Percentiles rank a stretch among this genome's conserved stretches.
Evolutionary conservation across 2,329 filamentous ascomycete genomes (phyloP).

Genomic region (Trichoderma polysporum): DNA sequence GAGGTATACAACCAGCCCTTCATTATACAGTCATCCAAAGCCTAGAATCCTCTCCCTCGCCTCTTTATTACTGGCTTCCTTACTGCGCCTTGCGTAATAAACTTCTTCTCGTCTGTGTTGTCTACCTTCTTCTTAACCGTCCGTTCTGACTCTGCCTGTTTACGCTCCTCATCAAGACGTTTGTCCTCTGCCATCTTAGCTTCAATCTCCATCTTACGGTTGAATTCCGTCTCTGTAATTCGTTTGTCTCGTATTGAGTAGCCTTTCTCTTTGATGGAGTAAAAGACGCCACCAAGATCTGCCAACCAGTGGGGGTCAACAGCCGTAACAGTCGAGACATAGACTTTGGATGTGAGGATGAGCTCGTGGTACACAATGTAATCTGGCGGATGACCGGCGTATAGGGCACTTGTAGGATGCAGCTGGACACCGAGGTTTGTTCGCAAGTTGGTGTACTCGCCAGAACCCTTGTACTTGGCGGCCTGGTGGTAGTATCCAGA

Average conservation of each 20-base stretch:
- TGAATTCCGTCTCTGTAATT: constrained; percentile 88
- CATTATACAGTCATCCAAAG: background rate
- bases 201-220: constrained; percentile 89
- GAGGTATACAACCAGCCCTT: background rate
- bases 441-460: constrained; percentile 94
- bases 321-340: constrained; percentile 94
- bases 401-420: constrained; percentile 90
- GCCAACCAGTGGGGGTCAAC: constrained; percentile 98
- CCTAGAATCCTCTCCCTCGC: constrained; percentile 53
- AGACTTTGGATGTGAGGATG: constrained; percentile 94
- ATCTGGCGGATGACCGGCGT: constrained; percentile 92
- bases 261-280: constrained; percentile 95
- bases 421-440: constrained; percentile 93
- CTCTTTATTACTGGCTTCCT: constrained; percentile 60
- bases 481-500: constrained; percentile 98
- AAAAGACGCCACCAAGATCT: constrained; percentile 94
- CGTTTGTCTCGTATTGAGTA: constrained; percentile 85
- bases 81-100: constrained; percentile 61
- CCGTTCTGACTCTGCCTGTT: constrained; percentile 50
- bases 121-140: constrained; percentile 39
- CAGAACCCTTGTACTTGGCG: constrained; percentile 91
- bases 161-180: constrained; percentile 60
- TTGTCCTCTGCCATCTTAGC: constrained; percentile 88
- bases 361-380: constrained; percentile 98
- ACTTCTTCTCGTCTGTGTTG: constrained; percentile 49